A percentile compares a stretch with the other conserved stretches of the same genome.
These are phyloP conservation scores for Cucurbita argyrosperma DNA, from an alignment of 306 rosid species.

Conservation along the genomic window DNA sequence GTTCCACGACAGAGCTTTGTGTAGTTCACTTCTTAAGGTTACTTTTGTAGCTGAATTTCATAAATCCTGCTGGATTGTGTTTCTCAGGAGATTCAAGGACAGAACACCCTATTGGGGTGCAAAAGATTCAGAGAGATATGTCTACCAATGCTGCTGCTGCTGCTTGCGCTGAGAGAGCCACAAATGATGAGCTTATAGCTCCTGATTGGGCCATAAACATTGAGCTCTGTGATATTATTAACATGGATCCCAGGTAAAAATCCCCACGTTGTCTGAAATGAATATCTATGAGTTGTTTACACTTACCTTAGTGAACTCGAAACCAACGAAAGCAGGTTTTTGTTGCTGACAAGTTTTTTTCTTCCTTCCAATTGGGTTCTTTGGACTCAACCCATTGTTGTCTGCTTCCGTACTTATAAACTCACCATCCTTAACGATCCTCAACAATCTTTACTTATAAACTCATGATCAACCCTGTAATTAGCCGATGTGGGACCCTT, in stretches of 20 bases:
- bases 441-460: too few species aligned
- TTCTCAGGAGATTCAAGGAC: background rate
- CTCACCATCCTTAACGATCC: too few species aligned
- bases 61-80: background rate
- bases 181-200: slow-evolving; percentile 75
- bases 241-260: slow-evolving; percentile 56
- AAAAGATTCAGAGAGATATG: slow-evolving; percentile 24
- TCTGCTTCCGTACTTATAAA: background rate
- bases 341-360: background rate
- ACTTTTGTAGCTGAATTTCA: background rate
- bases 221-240: slow-evolving; percentile 81
- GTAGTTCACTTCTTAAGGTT: background rate
- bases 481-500: too few species aligned
- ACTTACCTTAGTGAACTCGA: background rate
- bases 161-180: slow-evolving; percentile 87
- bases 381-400: background rate
- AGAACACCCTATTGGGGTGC: background rate
- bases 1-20: background rate
- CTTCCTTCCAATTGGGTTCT: background rate
- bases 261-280: background rate
- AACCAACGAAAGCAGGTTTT: background rate
- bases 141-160: slow-evolving; percentile 50
- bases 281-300: background rate
- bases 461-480: too few species aligned
- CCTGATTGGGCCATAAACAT: slow-evolving; percentile 96